Evolutionary conservation across 2,329 filamentous ascomycete species (phyloP), one percentile per base, ranked within the genome.

Genomic region (Orbilia ellipsospora): DNA sequence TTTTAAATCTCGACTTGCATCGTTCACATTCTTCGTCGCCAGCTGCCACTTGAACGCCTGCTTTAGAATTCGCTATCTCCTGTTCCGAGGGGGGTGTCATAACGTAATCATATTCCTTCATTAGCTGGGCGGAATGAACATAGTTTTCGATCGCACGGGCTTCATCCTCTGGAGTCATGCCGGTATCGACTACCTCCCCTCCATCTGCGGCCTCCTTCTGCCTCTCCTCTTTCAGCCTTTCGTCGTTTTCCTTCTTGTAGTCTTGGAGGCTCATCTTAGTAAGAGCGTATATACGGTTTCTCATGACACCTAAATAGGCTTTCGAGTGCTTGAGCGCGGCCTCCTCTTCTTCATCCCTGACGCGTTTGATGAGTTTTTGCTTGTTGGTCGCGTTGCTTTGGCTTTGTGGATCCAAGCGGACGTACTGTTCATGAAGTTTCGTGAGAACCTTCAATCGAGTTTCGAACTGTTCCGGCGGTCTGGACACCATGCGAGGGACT

Each of bases 21-120:
- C 95, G 90, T 80, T 97, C 94, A 80, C 95, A 99, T 59, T 89
- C 86, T 83, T 99, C 95, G 86, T 90, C 97, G 56, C 92, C 92
- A 62, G 88, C 87, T 12, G 90, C 88, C 6, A 88, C 85, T 56
- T 88, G 84, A 0, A 92, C 85, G 0, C 89, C 92, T 51, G 87
- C 85, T 40, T 85, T 87, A 0, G 92, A 90, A 60, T 87, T 85
- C 61, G 87, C 84, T 16, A 97, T 87, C 16, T 92, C 90, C 6
- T 86, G 85, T 0, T 87, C 84, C 0, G 87, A 87, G 0, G 94
- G 94, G 0, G 89, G 83, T 3, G 82, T 83, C 0, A 90, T 87
- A 20, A 97, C 89, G 81, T 97, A 98, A 16, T 92, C 93, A 80
- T 89, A 87, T 4, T 86, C 82, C 4, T 88, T 85, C n/a, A 97